Evolutionary conservation across 345 rosid species (phyloP), one percentile per base, ranked within the genome.

Genomic region (Trapa incisa): DNA sequence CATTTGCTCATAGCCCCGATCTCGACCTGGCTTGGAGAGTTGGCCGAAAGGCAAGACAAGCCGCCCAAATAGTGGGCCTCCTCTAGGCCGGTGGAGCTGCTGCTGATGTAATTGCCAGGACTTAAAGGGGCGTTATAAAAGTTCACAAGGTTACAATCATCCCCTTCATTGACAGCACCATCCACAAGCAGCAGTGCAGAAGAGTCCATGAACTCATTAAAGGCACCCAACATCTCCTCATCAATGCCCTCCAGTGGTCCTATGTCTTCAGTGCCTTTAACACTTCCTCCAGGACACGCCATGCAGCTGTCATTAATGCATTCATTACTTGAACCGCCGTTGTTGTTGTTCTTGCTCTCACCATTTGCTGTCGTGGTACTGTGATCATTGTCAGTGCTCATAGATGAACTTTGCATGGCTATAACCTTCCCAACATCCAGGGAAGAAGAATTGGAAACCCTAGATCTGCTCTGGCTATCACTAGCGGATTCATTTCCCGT

Each of bases 241-340:
- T 71, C 37, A 54, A 43, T 65, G 65, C 58, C 57, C 12, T 56
- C 63, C 6, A n/a, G 11, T 32, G 43, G 69, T 56, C 73, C 73
- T 29, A 65, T 4, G 4, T 33, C 14, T 32, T n/a, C 62, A n/a
- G 2, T 3, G 12, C n/a, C 42, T 15, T 42, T 67, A 7, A 11
- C 50, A 9, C 32, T 66, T 16, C 35, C 50, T 17, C 52, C 12
- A 9, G 48, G 54, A 47, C 72, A 60, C 66, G n/a, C 8, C 57
- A 45, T 35, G 16, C 1, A 9, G 11, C 32, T 38, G 37, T 35
- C 37, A 58, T 29, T 35, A 32, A 32, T 54, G 17, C 33, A 22
- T 22, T 22, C 8, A 1, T 54, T 54, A 5, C 60, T 17, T 6
- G 9, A 8, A 2, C 9, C n/a, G 1, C 29, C 29, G 29, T 22